Evolutionary conservation across 2,329 filamentous ascomycete species (phyloP).

Genomic region (Diplocarpon rosae): DNA sequence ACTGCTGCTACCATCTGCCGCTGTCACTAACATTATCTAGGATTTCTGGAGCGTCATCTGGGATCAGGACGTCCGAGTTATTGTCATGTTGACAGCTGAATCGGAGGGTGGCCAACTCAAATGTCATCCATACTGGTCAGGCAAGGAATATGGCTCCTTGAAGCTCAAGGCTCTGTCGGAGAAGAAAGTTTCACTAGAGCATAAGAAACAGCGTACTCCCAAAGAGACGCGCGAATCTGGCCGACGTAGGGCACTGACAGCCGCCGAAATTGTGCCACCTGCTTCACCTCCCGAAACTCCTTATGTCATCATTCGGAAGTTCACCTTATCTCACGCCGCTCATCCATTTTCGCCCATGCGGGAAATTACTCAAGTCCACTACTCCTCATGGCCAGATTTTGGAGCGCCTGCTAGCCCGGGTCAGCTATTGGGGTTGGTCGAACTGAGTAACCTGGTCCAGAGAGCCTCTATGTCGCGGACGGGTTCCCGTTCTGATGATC

Average conservation of each 20-base stretch:
- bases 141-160: constrained; percentile 65
- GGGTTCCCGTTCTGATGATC: constrained; percentile 41
- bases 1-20: constrained; percentile 3
- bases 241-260: constrained; percentile 44
- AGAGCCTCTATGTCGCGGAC: constrained; percentile 31
- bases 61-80: constrained; percentile 90
- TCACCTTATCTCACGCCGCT: constrained; percentile 65
- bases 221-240: constrained; percentile 29
- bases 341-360: constrained; percentile 78
- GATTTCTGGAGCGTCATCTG: constrained; percentile 98
- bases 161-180: constrained; percentile 70
- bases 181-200: constrained; percentile 67
- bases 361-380: constrained; percentile 90
- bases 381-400: constrained; percentile 95
- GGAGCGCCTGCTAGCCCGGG: constrained; percentile 81
- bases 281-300: constrained; percentile 45
- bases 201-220: constrained; percentile 36
- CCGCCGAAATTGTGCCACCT: constrained; percentile 32
- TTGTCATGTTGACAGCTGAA: constrained; percentile 95
- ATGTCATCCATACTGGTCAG: constrained; percentile 88
- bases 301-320: constrained; percentile 75
- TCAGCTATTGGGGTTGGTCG: constrained; percentile 80
- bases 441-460: constrained; percentile 70
- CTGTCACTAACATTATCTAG: constrained; percentile 33
- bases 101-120: constrained; percentile 88